Evolutionary conservation across 345 rosid species (phyloP), one percentile per base, ranked within the genome.

Genomic region (Populus davidiana): DNA sequence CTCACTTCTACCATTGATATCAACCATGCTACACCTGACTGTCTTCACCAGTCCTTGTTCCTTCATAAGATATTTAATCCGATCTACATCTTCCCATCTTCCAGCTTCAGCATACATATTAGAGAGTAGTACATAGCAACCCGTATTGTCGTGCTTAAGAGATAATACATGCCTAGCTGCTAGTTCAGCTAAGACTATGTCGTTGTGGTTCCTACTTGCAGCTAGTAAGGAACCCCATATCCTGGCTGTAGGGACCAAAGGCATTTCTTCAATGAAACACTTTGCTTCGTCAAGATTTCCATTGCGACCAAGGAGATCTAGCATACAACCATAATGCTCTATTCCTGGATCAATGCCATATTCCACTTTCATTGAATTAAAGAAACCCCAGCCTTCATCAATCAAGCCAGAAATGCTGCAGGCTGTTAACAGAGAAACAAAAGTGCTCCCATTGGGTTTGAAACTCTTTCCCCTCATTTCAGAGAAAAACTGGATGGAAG

Each of bases 101-200:
- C 91, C 95, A 62, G 94, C 90, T 85, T 93, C 91, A 11, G 91
- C 88, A 77, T 90, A 92, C 94, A 93, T 87, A 54, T 87, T 90
- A 18, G 94, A 81, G 23, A 93, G 90, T 83, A 92, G 78, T 78
- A 92, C 76, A 66, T 86, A 92, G 77, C 93, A 92, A 27, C 98
- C 95, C 16, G 94, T 92, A 73, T 92, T 94, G 70, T 90, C 91
- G 47, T 90, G 93, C 36, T 88, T 85, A 25, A 82, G 31, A 12
- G 80, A 81, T 41, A 88, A 84, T 39, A 88, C 73, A 39, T 82
- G 82, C 69, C 80, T 85, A 23, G 78, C 82, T 38, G 92, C 94
- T 69, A 77, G 80, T 84, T 93, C 95, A 44, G 95, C 97, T 67
- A 87, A 74, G 39, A 47, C 85, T 68, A 87, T 76, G 79, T 92